Base-by-base conservation (phyloP, 2,329 filamentous ascomycete genomes). In the Cordyceps javanica region DNA sequence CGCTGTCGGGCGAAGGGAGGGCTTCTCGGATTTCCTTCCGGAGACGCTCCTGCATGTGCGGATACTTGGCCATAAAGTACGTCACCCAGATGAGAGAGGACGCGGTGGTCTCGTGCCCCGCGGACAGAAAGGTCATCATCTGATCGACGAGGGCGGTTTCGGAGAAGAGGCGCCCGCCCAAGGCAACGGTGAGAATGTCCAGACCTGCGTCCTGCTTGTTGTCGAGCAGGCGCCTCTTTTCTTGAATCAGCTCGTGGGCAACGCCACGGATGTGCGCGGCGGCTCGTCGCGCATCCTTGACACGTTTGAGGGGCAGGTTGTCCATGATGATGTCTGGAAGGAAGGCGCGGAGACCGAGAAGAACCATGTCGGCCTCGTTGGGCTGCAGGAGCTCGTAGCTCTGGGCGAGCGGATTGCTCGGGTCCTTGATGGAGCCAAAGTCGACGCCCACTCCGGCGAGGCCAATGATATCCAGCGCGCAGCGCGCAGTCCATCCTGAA, bases 41-140 rank as follows among this genome's bases (percentile, higher is more conserved):
- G 0, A 78, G 66, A 2, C 69, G 68, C 6, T 67, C 58, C 53
- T 77, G 74, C 5, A 76, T 62, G 1, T 68, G 62, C 0, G 71
- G 71, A 25, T 73, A 62, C 38, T 67, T 65, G 6, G 69, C 64
- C 9, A 78, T 62, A 55, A 72, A 64, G 30, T 77, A 75, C 2
- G 71, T 66, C 0, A 70, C 69, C 75, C 75, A 78, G 0, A 70
- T 71, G 49, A 77, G 67, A 0, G 72, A 64, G 0, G 69, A 68
- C 2, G 75, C 74, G 1, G 74, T 77, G 0, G 75, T 77, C 58
- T 78, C 75, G 48, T 77, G 75, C 0, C 75, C 75, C 9, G 73
- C 71, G 0, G 70, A 70, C 13, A 75, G 63, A 59, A 75, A 73
- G 0, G 73, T 76, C 66, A 76, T 72, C 25, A 75, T 60, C 56